phyloP scores from a whole-genome alignment of 495 filamentous ascomycete genomes.

The Neurospora cerealis region DNA sequence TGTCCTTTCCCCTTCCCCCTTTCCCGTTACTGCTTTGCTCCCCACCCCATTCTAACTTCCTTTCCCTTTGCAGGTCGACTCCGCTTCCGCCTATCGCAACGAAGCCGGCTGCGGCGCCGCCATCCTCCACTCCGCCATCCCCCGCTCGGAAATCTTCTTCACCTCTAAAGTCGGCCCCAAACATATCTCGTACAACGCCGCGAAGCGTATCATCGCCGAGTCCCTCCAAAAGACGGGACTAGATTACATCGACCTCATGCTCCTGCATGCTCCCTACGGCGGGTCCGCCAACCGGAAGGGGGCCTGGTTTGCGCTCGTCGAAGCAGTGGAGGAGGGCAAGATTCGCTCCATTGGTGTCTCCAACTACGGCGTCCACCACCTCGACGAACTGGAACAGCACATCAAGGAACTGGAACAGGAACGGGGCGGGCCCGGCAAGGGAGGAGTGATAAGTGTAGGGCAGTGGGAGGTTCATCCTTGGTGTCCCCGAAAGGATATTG shows the following conservation, averaged over 20 bases:
- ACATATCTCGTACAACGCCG: conserved; percentile 33
- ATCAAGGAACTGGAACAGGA: conserved; percentile 55
- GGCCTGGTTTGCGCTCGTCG: conserved; percentile 53
- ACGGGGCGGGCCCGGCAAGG: conserved; percentile 38
- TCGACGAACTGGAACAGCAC: conserved; percentile 65
- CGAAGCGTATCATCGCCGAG: conserved; percentile 40
- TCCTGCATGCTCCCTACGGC: conserved; percentile 53
- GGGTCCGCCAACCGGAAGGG: conserved; percentile 46
- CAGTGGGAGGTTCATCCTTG: conserved; percentile 91
- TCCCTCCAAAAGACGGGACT: conserved; percentile 43
- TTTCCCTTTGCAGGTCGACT: conserved; percentile 46
- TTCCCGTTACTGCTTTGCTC: background rate
- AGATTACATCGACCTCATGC: conserved; percentile 55
- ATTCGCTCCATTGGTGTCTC: conserved; percentile 54
- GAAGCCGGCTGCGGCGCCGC: conserved; percentile 56
- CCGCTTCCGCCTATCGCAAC: conserved; percentile 60
- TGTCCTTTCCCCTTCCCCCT: background rate
- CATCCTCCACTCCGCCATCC: conserved; percentile 42
- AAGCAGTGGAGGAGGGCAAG: conserved; percentile 53
- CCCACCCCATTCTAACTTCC: background rate
- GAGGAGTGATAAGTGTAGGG: conserved; percentile 68
- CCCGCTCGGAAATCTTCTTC: conserved; percentile 58
- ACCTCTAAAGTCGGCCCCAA: conserved; percentile 55
- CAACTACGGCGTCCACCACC: conserved; percentile 60
- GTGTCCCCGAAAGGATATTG: conserved; percentile 67